Percentiles rank a stretch among this genome's conserved stretches.
Conservation (phyloP, 1,284 basidiomycete genomes). For the Boletus mariae region DNA sequence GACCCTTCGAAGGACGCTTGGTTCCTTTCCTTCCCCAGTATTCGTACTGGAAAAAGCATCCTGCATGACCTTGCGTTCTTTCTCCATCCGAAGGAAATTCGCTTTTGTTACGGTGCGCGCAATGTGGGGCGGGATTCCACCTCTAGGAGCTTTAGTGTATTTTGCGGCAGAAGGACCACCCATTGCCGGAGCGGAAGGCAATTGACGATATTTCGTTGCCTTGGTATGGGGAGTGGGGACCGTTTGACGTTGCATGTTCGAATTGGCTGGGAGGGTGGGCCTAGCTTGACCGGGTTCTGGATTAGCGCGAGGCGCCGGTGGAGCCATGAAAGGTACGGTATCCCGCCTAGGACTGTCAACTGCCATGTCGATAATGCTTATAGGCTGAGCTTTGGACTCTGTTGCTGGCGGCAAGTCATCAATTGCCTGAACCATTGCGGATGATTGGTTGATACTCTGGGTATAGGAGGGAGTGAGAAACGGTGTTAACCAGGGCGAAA, state of each 20-base stretch:
- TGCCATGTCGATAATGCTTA: not conserved
- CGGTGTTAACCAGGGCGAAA: constrained; percentile 10
- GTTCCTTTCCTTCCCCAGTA: constrained; percentile 15
- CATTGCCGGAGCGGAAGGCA: not conserved
- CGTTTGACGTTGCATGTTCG: not conserved
- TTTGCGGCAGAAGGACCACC: not conserved
- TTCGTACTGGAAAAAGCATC: constrained; percentile 8
- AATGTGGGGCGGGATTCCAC: constrained; percentile 30
- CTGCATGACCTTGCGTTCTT: constrained; percentile 23
- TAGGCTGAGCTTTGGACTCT: not conserved
- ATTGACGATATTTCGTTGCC: constrained; percentile 9
- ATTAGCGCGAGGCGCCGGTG: not conserved
- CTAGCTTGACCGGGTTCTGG: constrained; percentile 4
- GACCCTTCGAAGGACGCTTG: constrained; percentile 25
- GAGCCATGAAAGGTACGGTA: not conserved
- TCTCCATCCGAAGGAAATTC: constrained; percentile 24
- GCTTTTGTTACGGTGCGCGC: constrained; percentile 31
- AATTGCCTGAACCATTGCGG: not conserved
- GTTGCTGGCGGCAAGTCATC: not conserved
- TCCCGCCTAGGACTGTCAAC: not conserved
- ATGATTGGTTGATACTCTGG: not conserved
- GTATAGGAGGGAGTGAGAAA: not conserved
- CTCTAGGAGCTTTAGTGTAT: constrained; percentile 24
- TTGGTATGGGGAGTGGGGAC: not conserved
- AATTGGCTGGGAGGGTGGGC: not conserved